A percentile compares a stretch with the other conserved stretches of the same genome.
phyloP scores from a whole-genome alignment of 805 yeast genomes.

The Teunomyces cretensis region DNA sequence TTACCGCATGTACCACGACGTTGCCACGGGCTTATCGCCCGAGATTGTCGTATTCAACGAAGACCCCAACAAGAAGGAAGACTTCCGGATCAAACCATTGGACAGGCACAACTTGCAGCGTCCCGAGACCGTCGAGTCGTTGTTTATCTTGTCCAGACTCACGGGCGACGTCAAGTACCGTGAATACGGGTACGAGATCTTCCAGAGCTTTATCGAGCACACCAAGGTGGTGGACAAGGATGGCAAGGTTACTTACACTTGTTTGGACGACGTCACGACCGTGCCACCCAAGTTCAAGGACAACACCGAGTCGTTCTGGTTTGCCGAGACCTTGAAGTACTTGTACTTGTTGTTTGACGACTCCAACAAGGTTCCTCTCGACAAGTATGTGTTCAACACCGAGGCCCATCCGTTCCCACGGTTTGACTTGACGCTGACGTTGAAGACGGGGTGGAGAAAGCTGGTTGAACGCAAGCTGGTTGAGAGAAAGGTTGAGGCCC shows the following conservation, averaged over 20 bases:
- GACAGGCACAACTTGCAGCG: slow-evolving; percentile 88
- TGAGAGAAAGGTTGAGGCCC: too few species aligned
- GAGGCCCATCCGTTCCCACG: slow-evolving; percentile 94
- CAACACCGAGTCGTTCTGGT: slow-evolving; percentile 91
- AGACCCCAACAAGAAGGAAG: slow-evolving; percentile 44
- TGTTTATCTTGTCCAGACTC: slow-evolving; percentile 75
- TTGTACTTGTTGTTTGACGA: slow-evolving; percentile 76
- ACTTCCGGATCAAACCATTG: slow-evolving; percentile 64
- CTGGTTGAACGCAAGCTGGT: slow-evolving; percentile 23
- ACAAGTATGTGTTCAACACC: slow-evolving; percentile 77
- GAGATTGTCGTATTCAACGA: slow-evolving; percentile 85
- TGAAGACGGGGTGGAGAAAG: slow-evolving; percentile 60
- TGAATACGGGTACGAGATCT: slow-evolving; percentile 87
- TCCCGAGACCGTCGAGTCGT: slow-evolving; percentile 91
- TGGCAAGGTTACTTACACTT: slow-evolving; percentile 54
- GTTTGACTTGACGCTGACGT: slow-evolving; percentile 49
- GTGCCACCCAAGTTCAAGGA: slow-evolving; percentile 56
- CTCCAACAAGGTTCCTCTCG: slow-evolving; percentile 60
- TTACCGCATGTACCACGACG: slow-evolving; percentile 76
- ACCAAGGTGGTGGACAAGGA: slow-evolving; percentile 46
- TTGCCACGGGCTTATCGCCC: slow-evolving; percentile 77
- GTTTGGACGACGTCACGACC: slow-evolving; percentile 63
- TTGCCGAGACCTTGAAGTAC: slow-evolving; percentile 89
- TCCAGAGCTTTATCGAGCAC: slow-evolving; percentile 64
- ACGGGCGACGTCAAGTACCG: slow-evolving; percentile 81